These are phyloP conservation scores for Zea luxurians DNA, from an alignment of 176 grass and related monocot species.

Conservation along the genomic window DNA sequence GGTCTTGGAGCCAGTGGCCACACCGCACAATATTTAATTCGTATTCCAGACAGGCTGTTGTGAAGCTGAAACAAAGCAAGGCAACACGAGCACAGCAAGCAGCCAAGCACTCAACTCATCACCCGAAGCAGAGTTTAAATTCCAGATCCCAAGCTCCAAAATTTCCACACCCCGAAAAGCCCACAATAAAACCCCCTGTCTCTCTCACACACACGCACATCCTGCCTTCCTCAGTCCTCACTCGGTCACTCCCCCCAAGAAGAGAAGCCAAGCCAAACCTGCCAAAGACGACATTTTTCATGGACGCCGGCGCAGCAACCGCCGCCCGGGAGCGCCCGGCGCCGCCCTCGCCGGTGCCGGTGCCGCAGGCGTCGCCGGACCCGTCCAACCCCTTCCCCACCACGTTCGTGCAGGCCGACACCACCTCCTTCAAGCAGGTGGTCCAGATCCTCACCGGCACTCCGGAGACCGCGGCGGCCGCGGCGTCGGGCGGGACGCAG, in stretches of 20 bases:
- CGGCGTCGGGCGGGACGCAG: constrained; percentile 39
- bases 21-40: too few species aligned
- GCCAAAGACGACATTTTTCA: constrained; percentile 56
- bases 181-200: constrained; percentile 40
- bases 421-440: constrained; percentile 70
- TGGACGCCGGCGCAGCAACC: constrained; percentile 41
- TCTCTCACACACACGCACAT: neutral
- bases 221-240: neutral
- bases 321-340: constrained; percentile 37
- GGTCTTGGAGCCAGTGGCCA: too few species aligned
- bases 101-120: neutral
- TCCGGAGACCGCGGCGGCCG: constrained; percentile 60
- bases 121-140: constrained; percentile 11
- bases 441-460: constrained; percentile 89
- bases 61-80: neutral
- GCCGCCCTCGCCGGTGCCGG: constrained; percentile 27
- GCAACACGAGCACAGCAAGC: neutral
- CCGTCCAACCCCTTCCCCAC: constrained; percentile 54
- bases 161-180: constrained; percentile 37
- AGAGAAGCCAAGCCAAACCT: neutral
- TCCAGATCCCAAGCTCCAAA: constrained; percentile 55
- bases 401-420: constrained; percentile 77
- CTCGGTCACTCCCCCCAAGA: neutral
- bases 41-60: neutral
- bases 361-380: constrained; percentile 34